Percentiles rank a stretch among this genome's conserved stretches.
Evolutionary conservation across 1,139 yeast species (phyloP).

Genomic region (Hemisphaericaspora lyxosophila): DNA sequence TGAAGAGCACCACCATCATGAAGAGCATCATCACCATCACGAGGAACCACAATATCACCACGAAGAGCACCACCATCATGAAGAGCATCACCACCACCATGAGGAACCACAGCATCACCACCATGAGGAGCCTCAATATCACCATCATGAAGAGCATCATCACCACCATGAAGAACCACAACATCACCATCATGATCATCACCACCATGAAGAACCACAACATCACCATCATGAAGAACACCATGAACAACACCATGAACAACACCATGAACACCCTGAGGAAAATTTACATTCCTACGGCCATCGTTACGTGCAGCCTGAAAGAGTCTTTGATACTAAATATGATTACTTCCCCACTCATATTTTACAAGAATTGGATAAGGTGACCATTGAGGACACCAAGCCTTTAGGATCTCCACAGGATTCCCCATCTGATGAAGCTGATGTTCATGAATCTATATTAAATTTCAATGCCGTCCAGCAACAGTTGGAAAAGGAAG

Average conservation of each 20-base stretch:
- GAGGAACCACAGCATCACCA: conserved; percentile 5
- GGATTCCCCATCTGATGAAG: conserved; percentile 6
- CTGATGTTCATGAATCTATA: background rate
- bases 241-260: conserved; percentile 10
- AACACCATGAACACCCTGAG: conserved; percentile 3
- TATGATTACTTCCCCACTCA: conserved; percentile 33
- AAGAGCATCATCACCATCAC: conserved; percentile 6
- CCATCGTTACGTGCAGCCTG: conserved; percentile 23
- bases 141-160: conserved; percentile 5
- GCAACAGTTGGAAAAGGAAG: conserved; percentile 15
- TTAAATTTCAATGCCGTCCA: conserved; percentile 11
- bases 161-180: conserved; percentile 3
- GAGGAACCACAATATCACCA: conserved; percentile 5
- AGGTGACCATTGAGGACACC: conserved; percentile 8
- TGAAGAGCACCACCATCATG: conserved; percentile 7
- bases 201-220: conserved; percentile 11
- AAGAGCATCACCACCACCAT: conserved; percentile 4
- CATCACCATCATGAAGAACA: conserved; percentile 1
- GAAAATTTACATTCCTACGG: conserved; percentile 12
- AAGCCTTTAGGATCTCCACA: conserved; percentile 5
- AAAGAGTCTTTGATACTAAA: conserved; percentile 31
- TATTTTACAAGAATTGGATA: conserved; percentile 15
- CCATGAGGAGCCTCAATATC: background rate
- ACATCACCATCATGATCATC: conserved; percentile 7
- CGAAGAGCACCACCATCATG: conserved; percentile 9